These are phyloP conservation scores for Taxillus chinensis DNA, from an alignment of 164 flowering plant genomes.

Conservation along the genomic window DNA sequence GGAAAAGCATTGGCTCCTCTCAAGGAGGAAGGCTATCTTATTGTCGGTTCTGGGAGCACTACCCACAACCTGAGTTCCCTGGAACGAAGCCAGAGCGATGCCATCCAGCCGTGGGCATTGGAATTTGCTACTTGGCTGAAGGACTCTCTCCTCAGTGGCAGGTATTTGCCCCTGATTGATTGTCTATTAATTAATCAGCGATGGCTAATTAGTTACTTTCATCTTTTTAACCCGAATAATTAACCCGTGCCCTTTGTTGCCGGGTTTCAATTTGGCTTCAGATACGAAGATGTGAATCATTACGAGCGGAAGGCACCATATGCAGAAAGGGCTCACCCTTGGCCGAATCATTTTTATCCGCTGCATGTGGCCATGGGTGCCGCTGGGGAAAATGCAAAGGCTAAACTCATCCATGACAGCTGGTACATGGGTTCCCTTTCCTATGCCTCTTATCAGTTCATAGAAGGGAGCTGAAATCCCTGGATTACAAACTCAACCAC, in stretches of 20 bases:
- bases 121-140: constrained; percentile 74
- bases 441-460: constrained; percentile 68
- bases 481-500: too few relatives aligned
- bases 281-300: constrained; percentile 62
- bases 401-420: constrained; percentile 59
- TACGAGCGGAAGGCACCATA: constrained; percentile 48
- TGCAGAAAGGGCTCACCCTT: constrained; percentile 58
- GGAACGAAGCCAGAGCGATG: background rate
- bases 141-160: constrained; percentile 58
- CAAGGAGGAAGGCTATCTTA: constrained; percentile 71
- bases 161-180: constrained; percentile 23
- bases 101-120: constrained; percentile 48
- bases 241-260: background rate
- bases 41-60: constrained; percentile 80
- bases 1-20: constrained; percentile 74
- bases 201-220: background rate
- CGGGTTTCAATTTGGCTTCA: constrained; percentile 5
- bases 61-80: constrained; percentile 54
- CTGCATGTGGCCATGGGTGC: constrained; percentile 79
- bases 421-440: constrained; percentile 50
- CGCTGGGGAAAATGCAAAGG: constrained; percentile 46
- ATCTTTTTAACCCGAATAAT: background rate
- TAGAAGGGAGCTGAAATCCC: background rate
- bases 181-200: background rate
- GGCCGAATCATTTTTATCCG: constrained; percentile 76